These are phyloP conservation scores for Pelargonium australe DNA, from an alignment of 441 rosid species.

Conservation along the genomic window DNA sequence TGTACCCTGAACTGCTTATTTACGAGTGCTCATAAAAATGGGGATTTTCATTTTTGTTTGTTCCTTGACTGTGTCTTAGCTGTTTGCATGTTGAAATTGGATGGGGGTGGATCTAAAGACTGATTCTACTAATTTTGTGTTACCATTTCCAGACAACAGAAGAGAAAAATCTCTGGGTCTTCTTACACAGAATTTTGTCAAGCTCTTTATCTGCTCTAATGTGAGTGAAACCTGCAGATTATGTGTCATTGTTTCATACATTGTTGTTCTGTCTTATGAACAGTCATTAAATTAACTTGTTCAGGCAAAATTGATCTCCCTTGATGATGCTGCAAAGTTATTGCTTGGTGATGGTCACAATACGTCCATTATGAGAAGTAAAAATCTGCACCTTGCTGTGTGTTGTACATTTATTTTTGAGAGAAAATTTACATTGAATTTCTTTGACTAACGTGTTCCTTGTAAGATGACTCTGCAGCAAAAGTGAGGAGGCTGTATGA, in stretches of 20 bases:
- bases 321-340: slow-evolving; percentile 73
- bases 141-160: neutral
- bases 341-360: slow-evolving; percentile 78
- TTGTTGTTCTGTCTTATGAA: neutral
- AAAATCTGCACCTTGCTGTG: slow-evolving; percentile 10
- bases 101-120: neutral
- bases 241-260: neutral
- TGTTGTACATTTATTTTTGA: neutral
- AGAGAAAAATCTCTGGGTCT: slow-evolving; percentile 6
- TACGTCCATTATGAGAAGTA: slow-evolving; percentile 72
- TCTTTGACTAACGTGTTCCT: slow-evolving; percentile 18
- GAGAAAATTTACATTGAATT: neutral
- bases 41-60: neutral
- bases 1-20: no score
- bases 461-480: slow-evolving; percentile 40
- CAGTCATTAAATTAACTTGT: neutral
- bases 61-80: neutral
- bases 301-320: slow-evolving; percentile 63
- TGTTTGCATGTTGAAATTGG: neutral
- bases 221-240: slow-evolving; percentile 1
- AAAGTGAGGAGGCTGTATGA: slow-evolving; percentile 92
- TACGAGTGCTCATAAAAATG: neutral
- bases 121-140: neutral
- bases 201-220: slow-evolving; percentile 4
- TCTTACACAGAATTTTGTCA: slow-evolving; percentile 10